phyloP scores from a whole-genome alignment of 352 stramenopile genomes.

The Phytophthora pinifolia region DNA sequence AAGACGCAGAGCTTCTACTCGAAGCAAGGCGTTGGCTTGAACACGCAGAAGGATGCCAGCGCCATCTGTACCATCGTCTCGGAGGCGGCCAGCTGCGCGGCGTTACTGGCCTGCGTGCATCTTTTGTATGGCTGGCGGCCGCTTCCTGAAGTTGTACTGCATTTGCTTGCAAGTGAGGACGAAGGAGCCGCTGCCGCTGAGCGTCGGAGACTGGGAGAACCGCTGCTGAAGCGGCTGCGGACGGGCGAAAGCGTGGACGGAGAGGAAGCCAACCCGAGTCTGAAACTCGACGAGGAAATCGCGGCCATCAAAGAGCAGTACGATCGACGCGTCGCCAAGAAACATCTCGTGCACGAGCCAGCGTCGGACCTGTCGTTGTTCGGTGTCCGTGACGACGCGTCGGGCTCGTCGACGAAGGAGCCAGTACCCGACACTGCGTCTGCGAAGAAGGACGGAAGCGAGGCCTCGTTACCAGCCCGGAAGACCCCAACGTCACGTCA shows the following conservation, averaged over 20 bases:
- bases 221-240: constrained; percentile 45
- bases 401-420: neutral
- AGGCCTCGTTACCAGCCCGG: neutral
- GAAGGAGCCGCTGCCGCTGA: constrained; percentile 16
- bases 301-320: constrained; percentile 79
- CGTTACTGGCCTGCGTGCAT: constrained; percentile 76
- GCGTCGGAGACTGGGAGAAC: constrained; percentile 32
- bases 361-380: constrained; percentile 29
- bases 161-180: constrained; percentile 47
- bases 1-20: constrained; percentile 85
- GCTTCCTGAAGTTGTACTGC: constrained; percentile 66
- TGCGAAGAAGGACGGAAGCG: neutral
- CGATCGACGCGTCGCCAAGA: constrained; percentile 61
- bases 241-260: constrained; percentile 31
- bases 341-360: constrained; percentile 43
- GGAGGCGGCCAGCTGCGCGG: constrained; percentile 75
- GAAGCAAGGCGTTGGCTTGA: constrained; percentile 51
- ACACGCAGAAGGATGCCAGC: constrained; percentile 56
- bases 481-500: constrained; percentile 2
- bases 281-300: constrained; percentile 74
- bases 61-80: constrained; percentile 74
- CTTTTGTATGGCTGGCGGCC: constrained; percentile 76
- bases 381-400: constrained; percentile 13
- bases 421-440: neutral
- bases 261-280: constrained; percentile 19